A percentile compares a stretch with the other conserved stretches of the same genome.
phyloP scores from a whole-genome alignment of 2,329 filamentous ascomycete species.

The Cyphellophora europaea region DNA sequence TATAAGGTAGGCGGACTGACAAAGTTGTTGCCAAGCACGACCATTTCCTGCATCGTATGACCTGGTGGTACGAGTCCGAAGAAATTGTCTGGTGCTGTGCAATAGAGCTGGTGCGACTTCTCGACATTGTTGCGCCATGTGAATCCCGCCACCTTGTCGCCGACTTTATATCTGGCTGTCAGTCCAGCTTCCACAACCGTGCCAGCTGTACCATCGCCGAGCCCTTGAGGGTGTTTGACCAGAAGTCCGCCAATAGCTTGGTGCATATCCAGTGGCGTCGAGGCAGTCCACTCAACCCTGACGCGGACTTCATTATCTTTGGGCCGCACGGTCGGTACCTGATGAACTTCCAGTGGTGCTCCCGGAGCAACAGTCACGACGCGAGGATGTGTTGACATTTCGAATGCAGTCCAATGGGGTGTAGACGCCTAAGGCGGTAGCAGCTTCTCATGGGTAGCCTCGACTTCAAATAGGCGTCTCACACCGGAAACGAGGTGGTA shows the following conservation, averaged over 20 bases:
- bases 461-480: too few relatives aligned
- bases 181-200: constrained; percentile 43
- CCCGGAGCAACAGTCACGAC: constrained; percentile 31
- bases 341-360: constrained; percentile 24
- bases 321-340: constrained; percentile 27
- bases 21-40: constrained; percentile 48
- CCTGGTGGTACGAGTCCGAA: constrained; percentile 37
- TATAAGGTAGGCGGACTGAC: too few relatives aligned
- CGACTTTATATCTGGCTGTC: constrained; percentile 32
- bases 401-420: too few relatives aligned
- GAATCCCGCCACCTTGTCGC: constrained; percentile 50
- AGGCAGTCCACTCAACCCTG: constrained; percentile 49
- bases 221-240: constrained; percentile 39
- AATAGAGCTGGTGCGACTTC: constrained; percentile 47
- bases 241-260: constrained; percentile 51
- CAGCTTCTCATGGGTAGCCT: too few relatives aligned
- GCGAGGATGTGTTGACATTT: constrained; percentile 28
- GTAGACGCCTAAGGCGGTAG: too few relatives aligned
- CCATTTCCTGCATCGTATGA: constrained; percentile 37
- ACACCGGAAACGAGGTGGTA: too few relatives aligned
- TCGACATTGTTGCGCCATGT: constrained; percentile 38
- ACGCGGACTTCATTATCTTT: constrained; percentile 41
- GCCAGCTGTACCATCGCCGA: constrained; percentile 45
- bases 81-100: constrained; percentile 42
- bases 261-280: constrained; percentile 53